Base-by-base conservation (phyloP, 2,329 filamentous ascomycete genomes). In the Epichloe sp. region DNA sequence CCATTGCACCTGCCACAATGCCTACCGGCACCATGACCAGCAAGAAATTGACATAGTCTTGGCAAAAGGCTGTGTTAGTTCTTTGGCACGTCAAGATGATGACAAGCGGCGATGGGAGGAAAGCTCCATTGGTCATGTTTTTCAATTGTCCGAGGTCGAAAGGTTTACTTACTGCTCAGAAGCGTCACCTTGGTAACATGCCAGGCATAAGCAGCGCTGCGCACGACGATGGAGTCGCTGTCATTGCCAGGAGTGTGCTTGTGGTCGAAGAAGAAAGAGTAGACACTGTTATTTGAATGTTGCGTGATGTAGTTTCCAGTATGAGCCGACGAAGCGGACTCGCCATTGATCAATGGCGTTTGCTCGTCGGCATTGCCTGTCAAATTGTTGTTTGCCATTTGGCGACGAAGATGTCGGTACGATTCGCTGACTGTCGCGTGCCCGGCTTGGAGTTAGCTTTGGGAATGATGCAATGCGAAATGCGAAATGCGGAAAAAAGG, bases 1-100 rank as follows among this genome's bases (percentile, higher is more conserved):
- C 70, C 53, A 79, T 60, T 14, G 71, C 68, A 53, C 84, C 85
- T 53, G 85, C 80, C 49, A 82, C 61, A 55, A 90, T 86, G 54
- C 85, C 86, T 42, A 87, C 65, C 10, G 86, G 85, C 8, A 89
- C 86, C 61, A 83, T 82, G 54, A 88, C 72, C 56, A 93, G 81
- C 50, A 84, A 74, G 56, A 83, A 76, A 64, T 90, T 91, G 63
- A 81, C 73, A 64, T 78, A 78, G 58, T 71, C 77, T 80, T 50
- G 19, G 5, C 8, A 34, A 12, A 44, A 40, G 17, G 12, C 8
- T 23, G 10, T 36, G 44, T 50, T 26, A 50, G 48, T 34, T 6
- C 14, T 41, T 3, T 19, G 15, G 6, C 34, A 36, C 17, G 41
- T 8, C 23, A 41, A 34, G 23, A 41, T 23, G 17, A 34, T 15